Conservation (phyloP, 1,284 basidiomycete genomes). For the Ganoderma boninense region DNA sequence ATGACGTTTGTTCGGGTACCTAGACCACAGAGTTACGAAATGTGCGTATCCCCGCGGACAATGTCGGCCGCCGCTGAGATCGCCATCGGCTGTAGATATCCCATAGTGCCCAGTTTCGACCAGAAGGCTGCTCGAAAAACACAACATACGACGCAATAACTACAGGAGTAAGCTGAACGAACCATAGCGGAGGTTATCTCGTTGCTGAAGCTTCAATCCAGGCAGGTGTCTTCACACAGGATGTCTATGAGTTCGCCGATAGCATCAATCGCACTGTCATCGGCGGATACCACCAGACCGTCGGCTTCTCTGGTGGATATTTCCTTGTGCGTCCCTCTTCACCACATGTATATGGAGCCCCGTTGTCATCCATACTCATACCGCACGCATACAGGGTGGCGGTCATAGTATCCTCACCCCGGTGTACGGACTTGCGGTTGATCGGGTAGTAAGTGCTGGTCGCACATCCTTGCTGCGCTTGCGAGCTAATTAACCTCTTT, state of each 20-base stretch:
- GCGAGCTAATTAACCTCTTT: not conserved
- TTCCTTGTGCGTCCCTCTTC: constrained; percentile 32
- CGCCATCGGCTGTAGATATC: constrained; percentile 27
- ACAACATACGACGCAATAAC: constrained; percentile 39
- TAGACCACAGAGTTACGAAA: constrained; percentile 39
- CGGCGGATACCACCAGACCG: constrained; percentile 43
- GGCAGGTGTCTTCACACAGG: constrained; percentile 39
- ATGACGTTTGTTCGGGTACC: not conserved
- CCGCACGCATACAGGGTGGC: constrained; percentile 48
- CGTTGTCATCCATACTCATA: not conserved
- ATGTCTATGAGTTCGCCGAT: constrained; percentile 45
- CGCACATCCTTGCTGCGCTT: not conserved
- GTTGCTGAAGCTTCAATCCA: constrained; percentile 10
- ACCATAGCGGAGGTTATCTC: not conserved
- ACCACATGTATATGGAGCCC: not conserved
- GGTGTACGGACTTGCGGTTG: constrained; percentile 47
- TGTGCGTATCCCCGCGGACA: constrained; percentile 27
- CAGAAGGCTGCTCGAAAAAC: constrained; percentile 33
- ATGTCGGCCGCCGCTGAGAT: not conserved
- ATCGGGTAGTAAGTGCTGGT: constrained; percentile 43
- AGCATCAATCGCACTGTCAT: constrained; percentile 43
- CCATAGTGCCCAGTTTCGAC: constrained; percentile 33
- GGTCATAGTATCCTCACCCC: constrained; percentile 54
- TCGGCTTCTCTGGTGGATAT: constrained; percentile 44
- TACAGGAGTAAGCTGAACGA: constrained; percentile 35